Evolutionary conservation across 2,329 filamentous ascomycete genomes (phyloP).

Genomic region (Rachicladosporium sp.): DNA sequence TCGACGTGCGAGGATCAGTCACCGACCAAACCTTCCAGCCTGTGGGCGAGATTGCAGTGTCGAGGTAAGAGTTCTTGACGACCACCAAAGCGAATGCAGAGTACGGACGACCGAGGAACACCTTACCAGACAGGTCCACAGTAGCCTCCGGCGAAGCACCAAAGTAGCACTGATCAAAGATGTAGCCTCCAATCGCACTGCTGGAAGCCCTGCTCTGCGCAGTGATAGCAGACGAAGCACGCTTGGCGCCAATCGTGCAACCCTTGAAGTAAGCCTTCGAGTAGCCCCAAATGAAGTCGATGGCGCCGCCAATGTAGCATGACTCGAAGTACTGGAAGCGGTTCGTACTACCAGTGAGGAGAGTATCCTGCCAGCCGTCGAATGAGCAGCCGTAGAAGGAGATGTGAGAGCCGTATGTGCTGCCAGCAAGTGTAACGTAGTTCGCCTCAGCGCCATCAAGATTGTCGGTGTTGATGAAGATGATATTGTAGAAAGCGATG

Average conservation of each 20-base stretch:
- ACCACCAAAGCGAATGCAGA: slow-evolving; percentile 12
- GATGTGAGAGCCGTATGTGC: slow-evolving; percentile 22
- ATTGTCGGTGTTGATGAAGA: slow-evolving; percentile 23
- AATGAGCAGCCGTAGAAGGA: slow-evolving; percentile 22
- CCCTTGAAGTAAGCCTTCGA: slow-evolving; percentile 33
- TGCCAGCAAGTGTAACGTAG: slow-evolving; percentile 23
- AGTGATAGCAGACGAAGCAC: slow-evolving; percentile 24
- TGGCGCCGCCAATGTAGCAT: slow-evolving; percentile 28
- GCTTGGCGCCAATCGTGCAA: slow-evolving; percentile 26
- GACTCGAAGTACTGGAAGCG: slow-evolving; percentile 30
- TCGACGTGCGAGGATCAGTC: slow-evolving; percentile 13
- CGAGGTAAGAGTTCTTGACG: slow-evolving; percentile 15
- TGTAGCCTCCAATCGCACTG: slow-evolving; percentile 25
- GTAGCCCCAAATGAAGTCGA: slow-evolving; percentile 34
- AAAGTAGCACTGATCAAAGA: slow-evolving; percentile 25
- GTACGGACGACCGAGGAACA: slow-evolving; percentile 15
- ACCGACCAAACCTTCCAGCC: slow-evolving; percentile 20
- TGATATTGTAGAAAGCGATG: slow-evolving; percentile 22
- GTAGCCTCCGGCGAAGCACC: slow-evolving; percentile 16
- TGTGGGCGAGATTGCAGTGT: slow-evolving; percentile 11
- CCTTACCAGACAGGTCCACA: slow-evolving; percentile 24
- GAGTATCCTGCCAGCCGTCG: slow-evolving; percentile 21
- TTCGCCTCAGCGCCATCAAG: slow-evolving; percentile 17
- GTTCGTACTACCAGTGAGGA: slow-evolving; percentile 18
- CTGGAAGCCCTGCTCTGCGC: slow-evolving; percentile 27